Evolutionary conservation across 2,329 filamentous ascomycete species (phyloP).

Genomic region (Esteya vermicola): DNA sequence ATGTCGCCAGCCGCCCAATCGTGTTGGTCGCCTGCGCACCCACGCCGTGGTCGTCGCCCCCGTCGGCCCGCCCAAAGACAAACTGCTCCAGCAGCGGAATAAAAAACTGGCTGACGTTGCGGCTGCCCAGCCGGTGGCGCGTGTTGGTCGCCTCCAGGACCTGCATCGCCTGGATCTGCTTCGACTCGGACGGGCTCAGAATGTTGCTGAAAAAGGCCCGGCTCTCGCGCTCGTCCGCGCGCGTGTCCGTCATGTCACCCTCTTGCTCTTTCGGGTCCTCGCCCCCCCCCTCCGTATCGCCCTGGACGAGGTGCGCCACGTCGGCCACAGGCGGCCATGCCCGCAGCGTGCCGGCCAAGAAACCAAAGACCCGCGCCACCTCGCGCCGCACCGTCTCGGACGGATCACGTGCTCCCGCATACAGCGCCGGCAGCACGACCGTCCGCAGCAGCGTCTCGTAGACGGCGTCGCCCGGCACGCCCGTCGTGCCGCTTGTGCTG

Average conservation of each 20-base stretch:
- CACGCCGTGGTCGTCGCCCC: constrained; percentile 66
- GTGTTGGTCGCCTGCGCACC: constrained; percentile 75
- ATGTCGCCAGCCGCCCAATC: constrained; percentile 59
- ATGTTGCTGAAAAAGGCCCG: constrained; percentile 85
- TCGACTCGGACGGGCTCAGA: constrained; percentile 75
- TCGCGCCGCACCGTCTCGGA: constrained; percentile 80
- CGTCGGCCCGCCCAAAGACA: constrained; percentile 66
- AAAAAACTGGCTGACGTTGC: constrained; percentile 74
- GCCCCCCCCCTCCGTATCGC: no score
- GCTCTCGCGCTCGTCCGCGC: constrained; percentile 25
- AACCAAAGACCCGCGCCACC: constrained; percentile 64
- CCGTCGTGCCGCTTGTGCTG: constrained; percentile 28
- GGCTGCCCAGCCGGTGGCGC: constrained; percentile 48
- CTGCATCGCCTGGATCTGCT: constrained; percentile 71
- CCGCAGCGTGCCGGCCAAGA: constrained; percentile 58
- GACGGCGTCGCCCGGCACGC: constrained; percentile 8
- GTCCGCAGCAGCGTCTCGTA: constrained; percentile 46
- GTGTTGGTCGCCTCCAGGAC: constrained; percentile 57
- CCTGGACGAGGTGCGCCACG: constrained; percentile 52
- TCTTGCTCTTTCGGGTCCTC: constrained; percentile 38
- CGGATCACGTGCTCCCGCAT: constrained; percentile 57
- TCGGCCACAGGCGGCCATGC: constrained; percentile 59
- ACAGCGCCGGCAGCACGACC: constrained; percentile 61
- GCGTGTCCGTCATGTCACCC: constrained; percentile 3
- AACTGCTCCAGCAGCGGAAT: constrained; percentile 90